Conservation (phyloP, 2,329 filamentous ascomycete species). For the Xylaria hypoxylon region DNA sequence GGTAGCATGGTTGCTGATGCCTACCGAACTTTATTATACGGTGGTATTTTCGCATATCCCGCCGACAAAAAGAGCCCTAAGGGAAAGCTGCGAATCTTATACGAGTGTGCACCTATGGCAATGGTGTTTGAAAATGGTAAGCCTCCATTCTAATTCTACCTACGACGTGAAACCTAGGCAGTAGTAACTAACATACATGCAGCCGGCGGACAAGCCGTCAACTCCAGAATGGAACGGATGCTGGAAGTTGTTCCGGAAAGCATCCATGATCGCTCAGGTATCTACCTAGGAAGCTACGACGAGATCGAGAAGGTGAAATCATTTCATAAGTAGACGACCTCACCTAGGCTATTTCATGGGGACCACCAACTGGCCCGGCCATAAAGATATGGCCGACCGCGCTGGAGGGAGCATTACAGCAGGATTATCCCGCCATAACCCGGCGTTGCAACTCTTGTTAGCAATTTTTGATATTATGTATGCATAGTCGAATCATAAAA, state of each 20-base stretch:
- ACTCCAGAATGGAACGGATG: constrained; percentile 92
- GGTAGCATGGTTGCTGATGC: constrained; percentile 98
- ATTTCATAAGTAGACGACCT: constrained; percentile 70
- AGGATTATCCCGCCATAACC: neutral
- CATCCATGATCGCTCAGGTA: constrained; percentile 95
- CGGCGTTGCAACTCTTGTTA: constrained; percentile 1
- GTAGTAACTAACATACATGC: constrained; percentile 48
- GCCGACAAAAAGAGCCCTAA: constrained; percentile 98
- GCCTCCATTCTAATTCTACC: constrained; percentile 52
- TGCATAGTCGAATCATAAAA: constrained; percentile 12
- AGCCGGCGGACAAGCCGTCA: constrained; percentile 92
- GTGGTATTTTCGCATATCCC: constrained; percentile 97
- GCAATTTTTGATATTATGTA: constrained; percentile 7
- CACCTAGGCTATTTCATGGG: neutral
- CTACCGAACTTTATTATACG: constrained; percentile 94
- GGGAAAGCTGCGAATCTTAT: constrained; percentile 96
- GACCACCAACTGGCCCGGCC: neutral
- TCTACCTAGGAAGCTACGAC: constrained; percentile 94
- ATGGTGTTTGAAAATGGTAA: constrained; percentile 98
- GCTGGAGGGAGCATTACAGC: neutral
- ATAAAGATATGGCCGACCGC: neutral
- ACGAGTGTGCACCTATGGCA: constrained; percentile 99
- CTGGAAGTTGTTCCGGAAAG: constrained; percentile 87
- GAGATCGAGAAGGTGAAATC: constrained; percentile 96
- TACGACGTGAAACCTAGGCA: neutral